These are phyloP conservation scores for Hyphodiscus sp. DNA, from an alignment of 2,329 filamentous ascomycete genomes.

Conservation along the genomic window DNA sequence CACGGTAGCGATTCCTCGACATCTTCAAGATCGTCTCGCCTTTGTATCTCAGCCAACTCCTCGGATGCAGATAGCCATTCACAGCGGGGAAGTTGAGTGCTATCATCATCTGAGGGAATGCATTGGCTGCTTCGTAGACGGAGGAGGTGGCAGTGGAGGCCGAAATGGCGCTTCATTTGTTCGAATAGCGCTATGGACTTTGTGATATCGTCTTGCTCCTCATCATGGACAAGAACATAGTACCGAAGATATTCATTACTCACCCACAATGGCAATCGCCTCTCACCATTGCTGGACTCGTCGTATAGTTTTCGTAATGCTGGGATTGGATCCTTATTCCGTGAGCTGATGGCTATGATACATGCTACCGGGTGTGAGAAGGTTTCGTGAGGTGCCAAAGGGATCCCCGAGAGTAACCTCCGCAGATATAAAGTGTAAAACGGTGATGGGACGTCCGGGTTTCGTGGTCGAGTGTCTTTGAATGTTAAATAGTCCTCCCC, in stretches of 20 bases:
- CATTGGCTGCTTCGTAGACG: conserved; percentile 79
- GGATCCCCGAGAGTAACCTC: conserved; percentile 71
- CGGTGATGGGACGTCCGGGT: conserved; percentile 50
- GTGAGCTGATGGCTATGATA: conserved; percentile 90
- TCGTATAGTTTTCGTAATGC: conserved; percentile 78
- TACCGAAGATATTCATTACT: conserved; percentile 90
- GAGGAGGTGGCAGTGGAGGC: conserved; percentile 88
- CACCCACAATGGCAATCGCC: conserved; percentile 74
- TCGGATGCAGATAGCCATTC: conserved; percentile 88
- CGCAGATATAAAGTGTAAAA: conserved; percentile 84
- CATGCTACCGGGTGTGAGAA: conserved; percentile 93
- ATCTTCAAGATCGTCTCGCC: conserved; percentile 61
- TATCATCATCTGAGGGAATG: conserved; percentile 86
- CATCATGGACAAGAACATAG: conserved; percentile 93
- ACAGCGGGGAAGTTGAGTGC: conserved; percentile 69
- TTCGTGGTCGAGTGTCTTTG: conserved; percentile 27
- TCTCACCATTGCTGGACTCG: conserved; percentile 72
- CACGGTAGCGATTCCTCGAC: conserved; percentile 67
- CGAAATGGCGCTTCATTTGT: conserved; percentile 98
- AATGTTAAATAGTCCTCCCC: conserved; percentile 33
- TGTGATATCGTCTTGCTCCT: conserved; percentile 87
- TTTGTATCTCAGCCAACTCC: conserved; percentile 68
- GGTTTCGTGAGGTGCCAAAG: conserved; percentile 79
- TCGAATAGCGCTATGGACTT: conserved; percentile 89
- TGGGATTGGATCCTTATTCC: conserved; percentile 77